Evolutionary conservation across 441 rosid genomes (phyloP), one percentile per base, ranked within the genome.

Genomic region (Corymbia citriodora): DNA sequence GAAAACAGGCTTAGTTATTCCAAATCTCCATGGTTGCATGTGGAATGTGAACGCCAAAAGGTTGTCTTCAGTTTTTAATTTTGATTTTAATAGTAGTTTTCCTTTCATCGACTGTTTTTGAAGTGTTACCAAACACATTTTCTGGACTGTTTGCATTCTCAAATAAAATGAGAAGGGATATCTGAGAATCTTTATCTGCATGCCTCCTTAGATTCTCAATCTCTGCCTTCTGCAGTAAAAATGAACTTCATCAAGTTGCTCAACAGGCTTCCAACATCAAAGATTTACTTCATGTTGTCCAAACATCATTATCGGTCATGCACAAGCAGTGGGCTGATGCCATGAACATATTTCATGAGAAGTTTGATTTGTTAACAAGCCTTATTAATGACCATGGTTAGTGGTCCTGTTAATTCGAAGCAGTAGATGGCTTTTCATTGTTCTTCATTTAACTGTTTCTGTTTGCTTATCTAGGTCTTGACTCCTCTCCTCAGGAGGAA

Each of bases 401-500:
- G 82, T 93, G 79, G 88, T 87, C 82, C 88, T 82, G 61, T 59
- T 55, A 90, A 85, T 68, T 90, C 89, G 14, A 1, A 31, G 57
- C 16, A 10, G 48, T 88, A 89, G 48, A 33, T 89, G 15, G 55
- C 12, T 86, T 59, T 59, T 63, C 55, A 55, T 27, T 48, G n/a
- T 90, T 70, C 88, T 61, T 83, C 87, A 89, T 87, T 94, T 61
- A 90, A 89, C 87, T 70, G 33, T 87, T 85, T 82, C n/a, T 90
- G 79, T 89, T 57, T 55, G 49, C 57, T 83, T 85, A 48, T 89
- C 15, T 89, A 98, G 99, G 96, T 89, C 93, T 97, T 90, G 98
- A 96, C 88, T 98, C 99, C 18, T 94, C 98, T 89, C 98, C 99
- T 68, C 98, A 96, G 90, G 99, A 98, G 92, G 99, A 98, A 93